A percentile compares a stretch with the other conserved stretches of the same genome.
These are phyloP conservation scores for Emydomyces testavorans DNA, from an alignment of 2,329 filamentous ascomycete species.

Conservation along the genomic window DNA sequence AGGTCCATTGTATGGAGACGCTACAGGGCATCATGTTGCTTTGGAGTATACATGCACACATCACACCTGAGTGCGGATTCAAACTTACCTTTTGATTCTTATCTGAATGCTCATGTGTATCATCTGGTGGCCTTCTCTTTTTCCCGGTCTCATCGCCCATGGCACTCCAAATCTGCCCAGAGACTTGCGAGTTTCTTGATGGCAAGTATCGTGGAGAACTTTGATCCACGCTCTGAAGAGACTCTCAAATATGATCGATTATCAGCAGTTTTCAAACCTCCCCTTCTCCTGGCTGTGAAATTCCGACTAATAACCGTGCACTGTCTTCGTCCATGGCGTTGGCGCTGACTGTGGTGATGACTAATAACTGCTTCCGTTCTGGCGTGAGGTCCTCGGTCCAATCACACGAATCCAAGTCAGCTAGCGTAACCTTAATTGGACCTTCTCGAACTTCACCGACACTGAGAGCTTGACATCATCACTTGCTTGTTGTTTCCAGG, in stretches of 20 bases:
- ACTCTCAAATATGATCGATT: not conserved
- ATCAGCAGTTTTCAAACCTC: not conserved
- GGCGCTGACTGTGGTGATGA: no score
- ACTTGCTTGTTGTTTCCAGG: no score
- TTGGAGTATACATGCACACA: not conserved
- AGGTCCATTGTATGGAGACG: not conserved
- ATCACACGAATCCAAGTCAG: not conserved
- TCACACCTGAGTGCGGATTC: not conserved
- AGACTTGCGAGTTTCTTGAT: not conserved
- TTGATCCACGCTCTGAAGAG: not conserved
- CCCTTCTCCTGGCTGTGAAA: not conserved
- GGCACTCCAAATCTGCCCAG: not conserved
- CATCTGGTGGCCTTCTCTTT: conserved; percentile 26
- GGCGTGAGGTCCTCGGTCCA: not conserved
- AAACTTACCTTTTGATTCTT: conserved; percentile 28
- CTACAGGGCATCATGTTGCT: not conserved
- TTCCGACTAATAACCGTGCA: no score
- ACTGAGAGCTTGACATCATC: conserved; percentile 3
- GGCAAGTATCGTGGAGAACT: not conserved
- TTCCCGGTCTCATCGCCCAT: conserved; percentile 2
- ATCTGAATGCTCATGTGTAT: conserved; percentile 18
- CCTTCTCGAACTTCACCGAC: not conserved
- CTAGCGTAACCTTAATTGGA: not conserved
- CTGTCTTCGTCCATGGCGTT: no score
- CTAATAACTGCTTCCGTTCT: no score